Evolutionary conservation across 352 stramenopile genomes (phyloP).

Genomic region (Pelagophyceae sp.): DNA sequence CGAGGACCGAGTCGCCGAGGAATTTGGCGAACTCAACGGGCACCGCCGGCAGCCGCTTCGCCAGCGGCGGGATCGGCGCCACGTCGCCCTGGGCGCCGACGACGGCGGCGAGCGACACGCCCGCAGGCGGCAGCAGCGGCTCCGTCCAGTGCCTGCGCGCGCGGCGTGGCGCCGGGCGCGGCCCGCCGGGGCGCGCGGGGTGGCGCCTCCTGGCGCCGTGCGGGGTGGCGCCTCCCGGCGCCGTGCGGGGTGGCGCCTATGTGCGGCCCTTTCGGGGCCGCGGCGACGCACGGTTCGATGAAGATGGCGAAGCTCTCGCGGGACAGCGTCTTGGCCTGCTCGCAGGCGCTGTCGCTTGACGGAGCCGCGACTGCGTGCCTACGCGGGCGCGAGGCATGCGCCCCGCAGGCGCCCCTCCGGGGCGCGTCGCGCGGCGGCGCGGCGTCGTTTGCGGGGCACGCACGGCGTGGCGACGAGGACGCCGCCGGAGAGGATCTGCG

Average conservation of each 20-base stretch:
- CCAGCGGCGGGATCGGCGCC: not conserved
- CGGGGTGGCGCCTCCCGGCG: too few relatives aligned
- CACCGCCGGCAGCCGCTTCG: not conserved
- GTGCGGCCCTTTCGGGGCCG: too few relatives aligned
- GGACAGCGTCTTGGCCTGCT: not conserved
- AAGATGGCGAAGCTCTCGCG: conserved; percentile 13
- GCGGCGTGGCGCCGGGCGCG: too few relatives aligned
- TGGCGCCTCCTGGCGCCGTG: too few relatives aligned
- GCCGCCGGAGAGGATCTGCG: conserved; percentile 9
- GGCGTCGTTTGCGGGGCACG: too few relatives aligned
- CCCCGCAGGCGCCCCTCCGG: too few relatives aligned
- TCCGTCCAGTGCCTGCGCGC: conserved; percentile 4
- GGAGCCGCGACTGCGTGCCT: not conserved
- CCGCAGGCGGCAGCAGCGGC: not conserved
- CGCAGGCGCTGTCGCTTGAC: not conserved
- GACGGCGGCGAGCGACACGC: not conserved
- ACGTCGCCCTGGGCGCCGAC: not conserved
- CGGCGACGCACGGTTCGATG: too few relatives aligned
- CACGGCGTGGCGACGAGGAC: conserved; percentile 13
- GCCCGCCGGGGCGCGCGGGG: too few relatives aligned
- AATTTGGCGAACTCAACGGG: conserved; percentile 15
- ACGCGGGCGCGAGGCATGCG: too few relatives aligned
- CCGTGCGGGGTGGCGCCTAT: too few relatives aligned
- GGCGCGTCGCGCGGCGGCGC: too few relatives aligned
- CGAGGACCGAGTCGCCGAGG: not conserved